These are phyloP conservation scores for Cercospora nicotianae DNA, from an alignment of 2,329 filamentous ascomycete species.

Conservation along the genomic window DNA sequence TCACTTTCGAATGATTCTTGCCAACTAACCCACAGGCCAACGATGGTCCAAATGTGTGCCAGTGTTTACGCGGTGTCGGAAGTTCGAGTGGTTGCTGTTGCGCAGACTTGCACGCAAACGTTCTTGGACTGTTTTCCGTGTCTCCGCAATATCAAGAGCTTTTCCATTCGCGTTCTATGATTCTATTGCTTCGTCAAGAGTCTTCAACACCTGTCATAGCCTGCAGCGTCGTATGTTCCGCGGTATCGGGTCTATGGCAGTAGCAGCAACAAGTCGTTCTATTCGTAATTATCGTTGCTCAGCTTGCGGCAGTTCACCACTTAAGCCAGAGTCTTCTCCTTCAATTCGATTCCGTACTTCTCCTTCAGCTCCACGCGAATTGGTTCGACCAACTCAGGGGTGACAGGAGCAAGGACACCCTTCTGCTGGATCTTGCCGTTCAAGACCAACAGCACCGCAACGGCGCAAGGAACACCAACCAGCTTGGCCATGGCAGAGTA, in stretches of 20 bases:
- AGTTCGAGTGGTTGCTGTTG: background rate
- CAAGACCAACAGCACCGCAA: constrained; percentile 59
- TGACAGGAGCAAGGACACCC: constrained; percentile 72
- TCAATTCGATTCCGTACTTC: constrained; percentile 72
- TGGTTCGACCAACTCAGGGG: constrained; percentile 67
- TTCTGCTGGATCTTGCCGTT: constrained; percentile 41
- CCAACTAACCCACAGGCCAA: background rate
- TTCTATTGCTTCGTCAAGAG: background rate
- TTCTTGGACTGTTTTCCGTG: background rate
- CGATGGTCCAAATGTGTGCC: background rate
- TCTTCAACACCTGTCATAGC: background rate
- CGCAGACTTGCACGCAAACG: background rate
- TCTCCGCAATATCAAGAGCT: background rate
- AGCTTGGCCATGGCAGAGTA: constrained; percentile 83
- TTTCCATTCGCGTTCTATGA: background rate
- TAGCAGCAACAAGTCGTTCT: background rate
- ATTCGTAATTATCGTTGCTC: background rate
- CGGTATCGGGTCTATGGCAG: background rate
- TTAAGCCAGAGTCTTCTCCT: constrained; percentile 62
- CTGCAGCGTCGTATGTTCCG: background rate
- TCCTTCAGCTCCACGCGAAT: constrained; percentile 57
- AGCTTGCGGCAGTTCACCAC: background rate
- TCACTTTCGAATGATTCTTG: background rate
- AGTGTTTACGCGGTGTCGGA: background rate
- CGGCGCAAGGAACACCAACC: constrained; percentile 72